These are phyloP conservation scores for Tremella mesenterica DNA, from an alignment of 768 basidiomycete species.

Conservation along the genomic window DNA sequence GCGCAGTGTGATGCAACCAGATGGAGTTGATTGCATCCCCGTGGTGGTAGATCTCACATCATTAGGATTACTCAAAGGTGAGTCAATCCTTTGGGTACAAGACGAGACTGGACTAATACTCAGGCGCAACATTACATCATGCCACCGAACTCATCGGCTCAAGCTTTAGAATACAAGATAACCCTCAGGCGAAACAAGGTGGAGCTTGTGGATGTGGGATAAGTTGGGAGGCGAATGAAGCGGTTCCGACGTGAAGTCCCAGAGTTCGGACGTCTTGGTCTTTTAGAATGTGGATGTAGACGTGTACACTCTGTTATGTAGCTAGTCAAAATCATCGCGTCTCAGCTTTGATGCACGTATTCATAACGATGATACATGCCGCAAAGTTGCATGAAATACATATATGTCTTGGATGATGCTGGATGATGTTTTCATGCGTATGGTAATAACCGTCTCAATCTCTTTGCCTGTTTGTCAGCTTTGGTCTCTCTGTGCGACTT, in stretches of 20 bases:
- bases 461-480: neutral
- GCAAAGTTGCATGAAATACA: conserved; percentile 22
- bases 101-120: neutral
- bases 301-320: neutral
- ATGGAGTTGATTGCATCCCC: conserved; percentile 34
- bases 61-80: conserved; percentile 65
- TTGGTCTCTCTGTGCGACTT: too few relatives aligned
- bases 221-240: conserved; percentile 70
- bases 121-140: conserved; percentile 72
- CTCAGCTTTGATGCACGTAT: too few relatives aligned
- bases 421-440: neutral
- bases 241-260: too few relatives aligned
- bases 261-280: too few relatives aligned
- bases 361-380: conserved; percentile 21
- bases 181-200: conserved; percentile 78
- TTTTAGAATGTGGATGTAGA: too few relatives aligned
- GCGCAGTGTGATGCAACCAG: conserved; percentile 41
- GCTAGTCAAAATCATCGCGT: too few relatives aligned
- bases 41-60: conserved; percentile 81
- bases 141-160: conserved; percentile 92
- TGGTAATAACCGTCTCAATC: neutral
- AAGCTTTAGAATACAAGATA: conserved; percentile 70
- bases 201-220: conserved; percentile 90
- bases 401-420: neutral
- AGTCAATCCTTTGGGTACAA: neutral